Evolutionary conservation across 2,329 filamentous ascomycete genomes (phyloP).

Genomic region (Claviceps capensis): DNA sequence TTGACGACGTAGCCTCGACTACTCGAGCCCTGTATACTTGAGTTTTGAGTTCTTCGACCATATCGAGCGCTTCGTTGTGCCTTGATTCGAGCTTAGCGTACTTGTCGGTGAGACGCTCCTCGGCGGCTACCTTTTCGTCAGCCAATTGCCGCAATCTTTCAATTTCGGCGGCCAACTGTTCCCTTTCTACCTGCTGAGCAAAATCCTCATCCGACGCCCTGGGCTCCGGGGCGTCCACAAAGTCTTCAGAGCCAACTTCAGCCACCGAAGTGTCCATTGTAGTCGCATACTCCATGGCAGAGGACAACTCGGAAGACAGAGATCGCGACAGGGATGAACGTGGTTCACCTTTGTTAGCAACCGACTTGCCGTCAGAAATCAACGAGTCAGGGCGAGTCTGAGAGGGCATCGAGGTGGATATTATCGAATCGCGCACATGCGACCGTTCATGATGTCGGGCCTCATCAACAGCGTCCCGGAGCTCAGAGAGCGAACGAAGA

Average conservation of each 20-base stretch:
- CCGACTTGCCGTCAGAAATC: constrained; percentile 64
- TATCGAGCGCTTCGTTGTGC: constrained; percentile 68
- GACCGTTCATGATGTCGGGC: constrained; percentile 44
- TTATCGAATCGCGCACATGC: constrained; percentile 39
- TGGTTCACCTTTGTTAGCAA: constrained; percentile 52
- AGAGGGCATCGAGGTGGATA: constrained; percentile 30
- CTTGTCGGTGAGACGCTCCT: constrained; percentile 58
- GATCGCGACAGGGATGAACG: constrained; percentile 66
- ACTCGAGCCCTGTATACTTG: constrained; percentile 68
- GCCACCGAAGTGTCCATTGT: constrained; percentile 50
- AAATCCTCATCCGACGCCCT: constrained; percentile 24
- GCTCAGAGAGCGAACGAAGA: constrained; percentile 63
- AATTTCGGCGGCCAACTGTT: constrained; percentile 48
- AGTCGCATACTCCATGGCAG: constrained; percentile 61
- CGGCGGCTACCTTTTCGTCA: constrained; percentile 61
- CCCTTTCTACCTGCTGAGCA: constrained; percentile 20
- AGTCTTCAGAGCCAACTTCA: constrained; percentile 28
- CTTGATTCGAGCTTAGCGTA: constrained; percentile 74
- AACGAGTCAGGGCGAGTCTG: constrained; percentile 61
- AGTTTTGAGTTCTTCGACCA: constrained; percentile 82
- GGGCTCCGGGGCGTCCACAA: constrained; percentile 32
- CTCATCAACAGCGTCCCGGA: constrained; percentile 78
- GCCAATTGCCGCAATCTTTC: constrained; percentile 57
- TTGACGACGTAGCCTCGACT: constrained; percentile 44
- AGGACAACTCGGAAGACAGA: constrained; percentile 87